phyloP scores from a whole-genome alignment of 345 rosid genomes.

The Crucihimalaya himalaica region DNA sequence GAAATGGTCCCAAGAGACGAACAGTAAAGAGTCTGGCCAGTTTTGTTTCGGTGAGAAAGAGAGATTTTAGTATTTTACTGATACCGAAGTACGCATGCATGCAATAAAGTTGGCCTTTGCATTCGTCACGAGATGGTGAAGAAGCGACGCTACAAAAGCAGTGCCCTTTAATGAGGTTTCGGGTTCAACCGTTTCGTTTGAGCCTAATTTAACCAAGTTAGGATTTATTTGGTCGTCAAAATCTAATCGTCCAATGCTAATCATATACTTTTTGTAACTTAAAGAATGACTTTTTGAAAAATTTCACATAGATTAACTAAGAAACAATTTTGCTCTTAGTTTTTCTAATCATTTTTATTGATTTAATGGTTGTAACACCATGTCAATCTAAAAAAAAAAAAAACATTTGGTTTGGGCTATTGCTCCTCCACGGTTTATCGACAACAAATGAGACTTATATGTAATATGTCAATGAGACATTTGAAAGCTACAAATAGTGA shows the following conservation, averaged over 20 bases:
- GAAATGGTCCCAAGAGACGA: conserved; percentile 19
- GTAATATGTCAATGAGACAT: too few species aligned
- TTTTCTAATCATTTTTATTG: too few species aligned
- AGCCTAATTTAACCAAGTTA: neutral
- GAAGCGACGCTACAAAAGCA: neutral
- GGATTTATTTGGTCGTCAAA: neutral
- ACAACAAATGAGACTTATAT: too few species aligned
- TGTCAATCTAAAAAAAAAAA: too few species aligned
- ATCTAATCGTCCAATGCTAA: neutral
- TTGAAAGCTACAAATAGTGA: too few species aligned
- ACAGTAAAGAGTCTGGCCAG: neutral
- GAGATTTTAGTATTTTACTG: neutral
- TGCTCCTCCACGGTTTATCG: too few species aligned
- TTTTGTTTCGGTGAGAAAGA: neutral
- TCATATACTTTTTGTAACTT: neutral
- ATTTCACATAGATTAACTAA: neutral
- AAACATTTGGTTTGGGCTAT: too few species aligned
- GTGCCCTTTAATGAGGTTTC: neutral
- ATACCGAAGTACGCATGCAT: conserved; percentile 35
- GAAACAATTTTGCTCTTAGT: too few species aligned
- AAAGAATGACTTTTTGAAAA: too few species aligned
- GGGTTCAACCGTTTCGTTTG: too few species aligned
- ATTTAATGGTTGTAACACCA: too few species aligned
- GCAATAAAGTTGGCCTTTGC: conserved; percentile 32
- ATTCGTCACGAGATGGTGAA: conserved; percentile 20